Conservation (phyloP, 768 basidiomycete species). For the Megacollybia marginata region DNA sequence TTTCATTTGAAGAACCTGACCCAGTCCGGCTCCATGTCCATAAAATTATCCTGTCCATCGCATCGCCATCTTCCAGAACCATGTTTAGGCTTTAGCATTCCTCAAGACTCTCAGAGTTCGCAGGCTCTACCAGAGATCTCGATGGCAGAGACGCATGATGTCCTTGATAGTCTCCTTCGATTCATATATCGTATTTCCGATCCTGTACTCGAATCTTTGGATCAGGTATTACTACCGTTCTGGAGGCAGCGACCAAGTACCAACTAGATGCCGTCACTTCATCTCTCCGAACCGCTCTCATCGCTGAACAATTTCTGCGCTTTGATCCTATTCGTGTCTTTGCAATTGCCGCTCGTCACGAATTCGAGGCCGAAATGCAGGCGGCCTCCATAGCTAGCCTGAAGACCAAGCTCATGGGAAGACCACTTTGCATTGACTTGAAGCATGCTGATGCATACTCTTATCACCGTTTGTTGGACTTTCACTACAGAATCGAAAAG, state of each 20-base stretch:
- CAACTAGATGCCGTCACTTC: slow-evolving; percentile 42
- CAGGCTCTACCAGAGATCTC: slow-evolving; percentile 37
- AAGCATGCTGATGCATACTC: slow-evolving; percentile 40
- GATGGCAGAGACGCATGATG: slow-evolving; percentile 40
- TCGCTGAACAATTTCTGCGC: slow-evolving; percentile 40
- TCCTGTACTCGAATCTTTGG: slow-evolving; percentile 42
- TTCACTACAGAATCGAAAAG: slow-evolving; percentile 20
- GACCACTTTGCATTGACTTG: slow-evolving; percentile 40
- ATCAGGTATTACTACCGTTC: slow-evolving; percentile 40
- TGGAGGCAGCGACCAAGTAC: slow-evolving; percentile 57
- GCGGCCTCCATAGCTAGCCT: slow-evolving; percentile 20
- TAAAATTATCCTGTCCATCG: slow-evolving; percentile 50
- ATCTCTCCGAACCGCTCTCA: slow-evolving; percentile 41
- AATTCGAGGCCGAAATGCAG: slow-evolving; percentile 42
- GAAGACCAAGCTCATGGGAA: slow-evolving; percentile 29
- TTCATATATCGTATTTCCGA: slow-evolving; percentile 57
- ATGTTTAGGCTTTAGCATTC: slow-evolving; percentile 71
- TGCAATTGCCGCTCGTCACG: slow-evolving; percentile 61
- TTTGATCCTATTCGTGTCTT: slow-evolving; percentile 54
- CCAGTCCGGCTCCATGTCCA: slow-evolving; percentile 47
- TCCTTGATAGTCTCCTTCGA: slow-evolving; percentile 44
- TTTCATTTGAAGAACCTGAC: slow-evolving; percentile 26
- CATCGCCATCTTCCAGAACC: slow-evolving; percentile 62
- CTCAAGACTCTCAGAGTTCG: slow-evolving; percentile 33
- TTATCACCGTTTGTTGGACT: slow-evolving; percentile 39